These are phyloP conservation scores for Mortierella antarctica DNA, from an alignment of 192 early-diverging fungal genomes.

Conservation along the genomic window DNA sequence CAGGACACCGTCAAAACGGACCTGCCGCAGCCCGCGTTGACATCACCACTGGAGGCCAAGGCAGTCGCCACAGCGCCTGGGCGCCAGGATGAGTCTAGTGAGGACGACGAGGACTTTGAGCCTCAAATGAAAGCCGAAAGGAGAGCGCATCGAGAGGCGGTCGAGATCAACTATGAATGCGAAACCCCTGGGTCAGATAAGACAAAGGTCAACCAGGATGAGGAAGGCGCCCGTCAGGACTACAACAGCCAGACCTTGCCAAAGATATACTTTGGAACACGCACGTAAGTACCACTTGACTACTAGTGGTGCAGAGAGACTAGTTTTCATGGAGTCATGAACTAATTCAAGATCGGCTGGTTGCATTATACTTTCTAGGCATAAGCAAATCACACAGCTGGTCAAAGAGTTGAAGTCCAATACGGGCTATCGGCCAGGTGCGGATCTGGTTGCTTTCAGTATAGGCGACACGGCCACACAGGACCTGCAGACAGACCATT, in stretches of 20 bases:
- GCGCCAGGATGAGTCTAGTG: neutral
- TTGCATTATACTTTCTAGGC: constrained; percentile 54
- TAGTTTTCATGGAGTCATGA: constrained; percentile 31
- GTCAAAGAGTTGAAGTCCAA: constrained; percentile 62
- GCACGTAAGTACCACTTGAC: constrained; percentile 12
- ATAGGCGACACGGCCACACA: too few relatives aligned
- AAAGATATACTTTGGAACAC: constrained; percentile 49
- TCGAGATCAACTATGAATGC: constrained; percentile 20
- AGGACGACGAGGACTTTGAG: constrained; percentile 9
- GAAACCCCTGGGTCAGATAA: neutral
- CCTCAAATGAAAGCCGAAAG: neutral
- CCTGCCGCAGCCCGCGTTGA: neutral
- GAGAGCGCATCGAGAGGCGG: neutral
- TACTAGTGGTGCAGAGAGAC: neutral
- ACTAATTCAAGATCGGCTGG: neutral
- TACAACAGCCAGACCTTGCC: constrained; percentile 2
- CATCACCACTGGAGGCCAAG: too few relatives aligned
- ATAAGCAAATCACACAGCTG: constrained; percentile 68
- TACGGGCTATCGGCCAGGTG: constrained; percentile 55
- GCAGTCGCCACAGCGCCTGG: too few relatives aligned
- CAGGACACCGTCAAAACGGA: neutral
- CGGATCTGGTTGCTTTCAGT: neutral
- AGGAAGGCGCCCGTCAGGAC: neutral
- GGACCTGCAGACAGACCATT: too few relatives aligned
- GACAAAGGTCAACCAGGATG: neutral